Percentiles rank a stretch among this genome's conserved stretches.
phyloP scores from a whole-genome alignment of 768 basidiomycete genomes.

The Cystobasidium ongulense region DNA sequence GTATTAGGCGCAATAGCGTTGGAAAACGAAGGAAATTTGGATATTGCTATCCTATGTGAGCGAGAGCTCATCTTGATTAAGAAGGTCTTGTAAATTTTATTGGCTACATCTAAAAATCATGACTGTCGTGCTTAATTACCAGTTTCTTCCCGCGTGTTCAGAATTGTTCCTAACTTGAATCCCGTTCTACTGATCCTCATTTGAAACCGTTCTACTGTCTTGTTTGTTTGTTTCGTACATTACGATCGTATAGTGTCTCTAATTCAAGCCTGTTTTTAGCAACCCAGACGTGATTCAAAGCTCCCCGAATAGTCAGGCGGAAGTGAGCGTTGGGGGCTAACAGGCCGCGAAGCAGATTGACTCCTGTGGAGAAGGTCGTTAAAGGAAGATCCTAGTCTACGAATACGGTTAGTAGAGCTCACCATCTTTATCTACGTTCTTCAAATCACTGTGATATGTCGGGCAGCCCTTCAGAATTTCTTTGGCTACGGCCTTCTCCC shows the following conservation, averaged over 20 bases:
- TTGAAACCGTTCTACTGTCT: too few relatives aligned
- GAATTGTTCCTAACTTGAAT: too few relatives aligned
- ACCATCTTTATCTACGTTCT: neutral
- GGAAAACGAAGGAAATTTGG: conserved; percentile 1
- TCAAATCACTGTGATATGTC: neutral
- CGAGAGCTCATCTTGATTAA: conserved; percentile 30
- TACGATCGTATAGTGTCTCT: neutral
- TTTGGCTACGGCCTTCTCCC: neutral
- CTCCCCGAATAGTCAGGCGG: neutral
- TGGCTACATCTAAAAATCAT: neutral
- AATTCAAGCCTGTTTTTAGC: neutral
- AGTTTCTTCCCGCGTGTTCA: too few relatives aligned
- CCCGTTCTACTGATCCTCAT: too few relatives aligned
- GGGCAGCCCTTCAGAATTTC: conserved; percentile 6
- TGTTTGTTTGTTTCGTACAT: neutral
- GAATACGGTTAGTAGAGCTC: neutral
- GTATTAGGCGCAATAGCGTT: conserved; percentile 34
- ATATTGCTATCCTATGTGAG: conserved; percentile 34
- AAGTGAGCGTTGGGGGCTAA: neutral
- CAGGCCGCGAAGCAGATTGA: neutral
- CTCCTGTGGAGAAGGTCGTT: too few relatives aligned
- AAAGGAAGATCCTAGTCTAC: neutral
- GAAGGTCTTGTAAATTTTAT: neutral
- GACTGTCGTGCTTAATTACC: too few relatives aligned
- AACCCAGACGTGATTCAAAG: neutral